These are phyloP conservation scores for Dendrocalamus latiflorus DNA, from an alignment of 202 grass and related monocot species.

Conservation along the genomic window DNA sequence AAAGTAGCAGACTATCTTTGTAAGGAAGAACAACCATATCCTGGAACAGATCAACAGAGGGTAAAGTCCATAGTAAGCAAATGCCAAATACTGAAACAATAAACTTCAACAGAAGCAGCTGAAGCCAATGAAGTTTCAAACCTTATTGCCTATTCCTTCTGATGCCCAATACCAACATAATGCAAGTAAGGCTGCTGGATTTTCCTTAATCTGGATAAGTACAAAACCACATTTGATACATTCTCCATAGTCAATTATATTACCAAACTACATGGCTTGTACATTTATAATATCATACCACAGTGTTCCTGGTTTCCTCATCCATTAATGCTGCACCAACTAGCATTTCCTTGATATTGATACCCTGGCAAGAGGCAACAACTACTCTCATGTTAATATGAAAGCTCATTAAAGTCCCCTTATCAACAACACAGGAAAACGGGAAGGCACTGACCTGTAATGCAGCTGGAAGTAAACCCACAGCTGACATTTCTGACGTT, in stretches of 20 bases:
- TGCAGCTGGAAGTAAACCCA: constrained; percentile 92
- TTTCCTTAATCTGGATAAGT: constrained; percentile 71
- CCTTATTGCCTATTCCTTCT: constrained; percentile 88
- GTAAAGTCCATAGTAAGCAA: not conserved
- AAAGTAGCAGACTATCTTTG: constrained; percentile 94
- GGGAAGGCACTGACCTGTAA: constrained; percentile 52
- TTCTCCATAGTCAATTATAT: constrained; percentile 8
- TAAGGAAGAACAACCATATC: constrained; percentile 99
- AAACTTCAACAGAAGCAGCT: not conserved
- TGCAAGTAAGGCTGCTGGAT: constrained; percentile 95
- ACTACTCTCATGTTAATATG: constrained; percentile 18
- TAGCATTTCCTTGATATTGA: constrained; percentile 93
- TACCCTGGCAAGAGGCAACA: constrained; percentile 50
- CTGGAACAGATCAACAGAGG: constrained; percentile 28
- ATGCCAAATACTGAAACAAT: constrained; percentile 7
- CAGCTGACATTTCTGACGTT: constrained; percentile 96
- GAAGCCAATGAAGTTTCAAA: constrained; percentile 27
- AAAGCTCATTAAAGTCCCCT: not conserved
- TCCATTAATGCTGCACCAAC: constrained; percentile 92
- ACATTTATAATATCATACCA: constrained; percentile 57
- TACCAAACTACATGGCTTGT: not conserved
- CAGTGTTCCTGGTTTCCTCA: constrained; percentile 72
- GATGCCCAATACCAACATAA: constrained; percentile 95
- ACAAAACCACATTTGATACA: constrained; percentile 17
- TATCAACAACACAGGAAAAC: not conserved